Evolutionary conservation across 164 flowering plant species (phyloP), one percentile per base, ranked within the genome.

Genomic region (Cinnamomum micranthum): DNA sequence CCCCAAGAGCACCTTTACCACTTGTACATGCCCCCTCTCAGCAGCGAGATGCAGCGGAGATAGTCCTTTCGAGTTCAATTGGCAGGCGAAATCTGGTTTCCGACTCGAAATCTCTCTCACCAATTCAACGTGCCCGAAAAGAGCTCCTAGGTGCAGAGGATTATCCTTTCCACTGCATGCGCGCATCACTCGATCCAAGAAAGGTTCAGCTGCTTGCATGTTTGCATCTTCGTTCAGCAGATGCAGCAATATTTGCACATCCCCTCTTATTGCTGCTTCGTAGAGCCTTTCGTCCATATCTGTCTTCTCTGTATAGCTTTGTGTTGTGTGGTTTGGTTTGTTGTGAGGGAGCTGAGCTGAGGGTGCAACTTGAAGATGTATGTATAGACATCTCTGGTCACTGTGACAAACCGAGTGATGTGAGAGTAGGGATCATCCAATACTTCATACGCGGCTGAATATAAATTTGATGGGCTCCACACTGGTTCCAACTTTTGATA

Each of bases 41-140:
- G 86, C 84, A 19, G 88, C 83, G 4, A 79, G 27, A 77, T 89
- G 92, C 24, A 89, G 76, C 1, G 91, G 89, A 1, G 84, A 72
- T 41, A 77, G 76, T 4, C 88, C 88, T 17, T 83, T 28, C 0
- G 28, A 10, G 70, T 83, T 84, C 60, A 59, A 78, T 50, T 75
- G 82, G 76, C 71, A 62, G 9, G 86, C 85, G 33, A 88, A 84
- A 1, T 85, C 85, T 2, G 87, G 84, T 0, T 81, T 82, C 14
- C 64, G 78, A 64, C 74, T 76, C 6, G 87, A 23, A 7, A 88
- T 59, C 69, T 84, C 87, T 73, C 81, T 81, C 9, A 80, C 87
- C 50, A 88, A 78, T 0, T 81, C 88, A 81, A 81, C 27, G 59
- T 47, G 17, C 51, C 71, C 71, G 2, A 19, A 50, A 10, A 50